Percentiles rank a stretch among this genome's conserved stretches.
Evolutionary conservation across 371 early-diverging fungal genomes (phyloP).

Genomic region (Paraphysoderma sedebokerense): DNA sequence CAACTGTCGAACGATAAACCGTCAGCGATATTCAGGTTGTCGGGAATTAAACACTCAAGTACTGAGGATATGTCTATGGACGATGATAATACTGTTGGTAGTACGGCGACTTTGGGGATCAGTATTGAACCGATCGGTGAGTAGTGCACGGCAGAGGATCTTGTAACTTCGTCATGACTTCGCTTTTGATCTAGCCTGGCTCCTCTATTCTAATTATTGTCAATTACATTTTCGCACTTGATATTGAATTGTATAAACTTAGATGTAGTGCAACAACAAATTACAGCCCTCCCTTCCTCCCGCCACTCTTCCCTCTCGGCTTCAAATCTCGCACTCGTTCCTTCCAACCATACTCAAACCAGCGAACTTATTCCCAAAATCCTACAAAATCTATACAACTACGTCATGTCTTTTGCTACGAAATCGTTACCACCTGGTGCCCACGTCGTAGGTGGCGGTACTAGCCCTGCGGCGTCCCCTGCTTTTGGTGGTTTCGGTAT

Average conservation of each 20-base stretch:
- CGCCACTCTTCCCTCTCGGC: slow-evolving; percentile 6
- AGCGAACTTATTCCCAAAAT: slow-evolving; percentile 17
- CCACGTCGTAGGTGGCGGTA: slow-evolving; percentile 27
- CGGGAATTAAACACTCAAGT: not conserved
- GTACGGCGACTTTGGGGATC: slow-evolving; percentile 64
- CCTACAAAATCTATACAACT: slow-evolving; percentile 54
- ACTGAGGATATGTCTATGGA: not conserved
- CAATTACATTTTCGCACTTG: slow-evolving; percentile 3
- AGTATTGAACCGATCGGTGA: slow-evolving; percentile 62
- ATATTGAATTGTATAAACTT: not conserved
- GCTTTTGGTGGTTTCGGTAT: not conserved
- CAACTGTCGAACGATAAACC: slow-evolving; percentile 1
- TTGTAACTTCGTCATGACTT: no score
- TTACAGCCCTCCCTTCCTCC: slow-evolving; percentile 17
- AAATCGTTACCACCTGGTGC: slow-evolving; percentile 39
- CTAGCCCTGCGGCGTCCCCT: slow-evolving; percentile 6
- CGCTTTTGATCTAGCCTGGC: slow-evolving; percentile 3
- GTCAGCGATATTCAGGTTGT: not conserved
- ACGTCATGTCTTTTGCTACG: slow-evolving; percentile 53
- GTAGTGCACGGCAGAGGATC: no score
- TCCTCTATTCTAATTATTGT: not conserved
- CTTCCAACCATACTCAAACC: slow-evolving; percentile 9
- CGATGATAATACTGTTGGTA: not conserved
- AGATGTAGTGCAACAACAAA: not conserved
- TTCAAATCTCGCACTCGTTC: not conserved